A percentile compares a stretch with the other conserved stretches of the same genome.
These are phyloP conservation scores for Penicillium diatomitis DNA, from an alignment of 495 filamentous ascomycete species.

Conservation along the genomic window DNA sequence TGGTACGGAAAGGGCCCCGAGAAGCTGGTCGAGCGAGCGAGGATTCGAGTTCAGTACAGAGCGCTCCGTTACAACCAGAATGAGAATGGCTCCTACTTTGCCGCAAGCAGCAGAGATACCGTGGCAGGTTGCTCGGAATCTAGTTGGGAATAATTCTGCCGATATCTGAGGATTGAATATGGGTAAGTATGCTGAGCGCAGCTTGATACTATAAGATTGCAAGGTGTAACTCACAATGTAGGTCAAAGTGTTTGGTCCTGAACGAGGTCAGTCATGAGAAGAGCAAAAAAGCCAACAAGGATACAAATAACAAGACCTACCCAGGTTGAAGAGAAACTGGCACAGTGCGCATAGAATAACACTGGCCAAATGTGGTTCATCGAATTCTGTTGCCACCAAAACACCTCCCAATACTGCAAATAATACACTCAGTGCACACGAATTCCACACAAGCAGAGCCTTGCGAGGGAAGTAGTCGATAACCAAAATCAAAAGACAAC, in stretches of 20 bases:
- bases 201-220: neutral
- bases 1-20: neutral
- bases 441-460: neutral
- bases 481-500: conserved; percentile 3
- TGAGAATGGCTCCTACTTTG: neutral
- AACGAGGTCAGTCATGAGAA: neutral
- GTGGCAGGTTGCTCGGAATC: conserved; percentile 1
- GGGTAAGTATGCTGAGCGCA: neutral
- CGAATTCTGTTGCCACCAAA: conserved; percentile 1
- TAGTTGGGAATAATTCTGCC: neutral
- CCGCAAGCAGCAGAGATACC: conserved; percentile 1
- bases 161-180: neutral
- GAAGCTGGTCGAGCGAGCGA: neutral
- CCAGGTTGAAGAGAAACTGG: neutral
- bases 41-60: neutral
- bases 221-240: neutral
- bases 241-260: conserved; percentile 2
- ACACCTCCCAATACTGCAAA: conserved; percentile 2
- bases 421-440: neutral
- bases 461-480: conserved; percentile 9
- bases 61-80: conserved; percentile 1
- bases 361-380: neutral
- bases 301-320: neutral
- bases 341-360: neutral
- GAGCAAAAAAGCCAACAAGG: neutral